Conservation (phyloP, 257 asterid genomes). For the Catharanthus roseus region DNA sequence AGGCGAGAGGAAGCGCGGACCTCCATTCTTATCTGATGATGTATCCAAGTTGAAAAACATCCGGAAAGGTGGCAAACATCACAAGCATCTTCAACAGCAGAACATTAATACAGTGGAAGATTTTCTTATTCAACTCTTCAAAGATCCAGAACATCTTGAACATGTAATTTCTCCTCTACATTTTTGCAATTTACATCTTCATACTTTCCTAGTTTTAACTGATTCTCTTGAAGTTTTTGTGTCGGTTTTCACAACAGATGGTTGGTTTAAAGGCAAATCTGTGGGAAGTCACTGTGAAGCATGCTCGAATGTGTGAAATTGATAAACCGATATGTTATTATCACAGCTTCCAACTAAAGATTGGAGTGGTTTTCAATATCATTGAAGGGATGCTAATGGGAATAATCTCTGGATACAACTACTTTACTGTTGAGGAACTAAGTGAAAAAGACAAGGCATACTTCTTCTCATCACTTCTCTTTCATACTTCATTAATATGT, state of each 20-base stretch:
- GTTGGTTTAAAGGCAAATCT: conserved; percentile 2
- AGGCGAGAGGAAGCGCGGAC: neutral
- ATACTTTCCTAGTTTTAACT: neutral
- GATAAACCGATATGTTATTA: conserved; percentile 10
- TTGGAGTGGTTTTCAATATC: conserved; percentile 8
- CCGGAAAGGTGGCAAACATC: neutral
- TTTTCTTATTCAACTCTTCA: conserved; percentile 9
- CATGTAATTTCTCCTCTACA: neutral
- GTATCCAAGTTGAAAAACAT: conserved; percentile 12
- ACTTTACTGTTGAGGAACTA: neutral
- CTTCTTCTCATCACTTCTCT: neutral
- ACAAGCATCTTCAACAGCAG: conserved; percentile 1
- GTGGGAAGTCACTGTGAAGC: conserved; percentile 7
- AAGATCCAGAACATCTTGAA: conserved; percentile 14
- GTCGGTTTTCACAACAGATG: neutral
- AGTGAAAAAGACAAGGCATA: conserved; percentile 13
- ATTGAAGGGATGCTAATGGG: conserved; percentile 10
- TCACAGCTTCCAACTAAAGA: neutral
- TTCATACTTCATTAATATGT: too few species aligned
- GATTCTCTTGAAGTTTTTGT: neutral
- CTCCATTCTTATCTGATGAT: conserved; percentile 8
- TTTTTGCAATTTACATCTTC: neutral
- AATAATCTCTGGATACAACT: neutral
- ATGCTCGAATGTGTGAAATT: conserved; percentile 14
- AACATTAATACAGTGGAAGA: conserved; percentile 15